Evolutionary conservation across 805 yeast genomes (phyloP).

Genomic region (Hanseniaspora singularis): DNA sequence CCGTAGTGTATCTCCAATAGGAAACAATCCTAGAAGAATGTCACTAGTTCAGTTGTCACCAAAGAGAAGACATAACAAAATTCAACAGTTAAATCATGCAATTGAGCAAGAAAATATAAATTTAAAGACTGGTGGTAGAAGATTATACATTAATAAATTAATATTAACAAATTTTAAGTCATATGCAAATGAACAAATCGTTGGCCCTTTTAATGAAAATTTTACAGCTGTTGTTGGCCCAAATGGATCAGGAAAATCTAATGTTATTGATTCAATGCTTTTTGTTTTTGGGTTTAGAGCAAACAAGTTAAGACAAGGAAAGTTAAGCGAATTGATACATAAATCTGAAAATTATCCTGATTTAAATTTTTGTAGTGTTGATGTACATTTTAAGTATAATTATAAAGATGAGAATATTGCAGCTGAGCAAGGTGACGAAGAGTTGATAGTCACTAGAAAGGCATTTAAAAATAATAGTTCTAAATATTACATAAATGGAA

Average conservation of each 20-base stretch:
- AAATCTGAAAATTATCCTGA: slow-evolving; percentile 64
- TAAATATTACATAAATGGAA: slow-evolving; percentile 61
- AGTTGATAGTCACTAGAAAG: slow-evolving; percentile 61
- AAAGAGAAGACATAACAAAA: slow-evolving; percentile 28
- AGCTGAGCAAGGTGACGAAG: slow-evolving; percentile 42
- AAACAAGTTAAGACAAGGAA: slow-evolving; percentile 90
- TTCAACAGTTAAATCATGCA: slow-evolving; percentile 24
- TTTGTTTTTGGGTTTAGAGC: slow-evolving; percentile 97
- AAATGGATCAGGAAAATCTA: slow-evolving; percentile 95
- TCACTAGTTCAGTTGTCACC: slow-evolving; percentile 35
- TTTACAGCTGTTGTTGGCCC: slow-evolving; percentile 98
- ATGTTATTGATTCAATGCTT: slow-evolving; percentile 89
- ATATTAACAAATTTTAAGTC: slow-evolving; percentile 82
- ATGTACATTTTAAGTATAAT: slow-evolving; percentile 73
- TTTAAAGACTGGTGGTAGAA: slow-evolving; percentile 28
- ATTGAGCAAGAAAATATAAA: slow-evolving; percentile 25
- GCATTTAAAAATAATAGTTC: slow-evolving; percentile 70
- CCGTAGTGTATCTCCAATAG: slow-evolving; percentile 12
- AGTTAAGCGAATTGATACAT: slow-evolving; percentile 84
- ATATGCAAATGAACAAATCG: slow-evolving; percentile 82
- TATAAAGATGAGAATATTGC: slow-evolving; percentile 43
- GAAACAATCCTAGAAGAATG: slow-evolving; percentile 31
- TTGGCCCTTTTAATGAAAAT: slow-evolving; percentile 89
- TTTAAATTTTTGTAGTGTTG: slow-evolving; percentile 72
- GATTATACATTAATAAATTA: slow-evolving; percentile 65